Conservation (phyloP, 257 asterid genomes). For the Petunia axillaris region DNA sequence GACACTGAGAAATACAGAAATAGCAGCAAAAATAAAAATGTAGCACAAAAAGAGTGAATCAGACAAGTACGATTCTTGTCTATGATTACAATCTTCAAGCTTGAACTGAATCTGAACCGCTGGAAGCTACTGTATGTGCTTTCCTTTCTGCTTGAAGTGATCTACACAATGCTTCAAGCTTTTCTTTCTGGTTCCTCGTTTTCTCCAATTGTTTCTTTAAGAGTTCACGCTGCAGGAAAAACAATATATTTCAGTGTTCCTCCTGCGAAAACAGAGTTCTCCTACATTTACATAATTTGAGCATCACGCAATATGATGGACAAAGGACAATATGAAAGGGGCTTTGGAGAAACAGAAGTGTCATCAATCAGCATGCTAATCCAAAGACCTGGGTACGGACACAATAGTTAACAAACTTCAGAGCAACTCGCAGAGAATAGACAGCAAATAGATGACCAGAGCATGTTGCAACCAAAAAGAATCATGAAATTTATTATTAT, state of each 20-base stretch:
- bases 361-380: neutral
- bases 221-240: conserved; percentile 70
- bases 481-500: neutral
- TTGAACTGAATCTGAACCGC: conserved; percentile 46
- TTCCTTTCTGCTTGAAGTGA: conserved; percentile 96
- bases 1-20: neutral
- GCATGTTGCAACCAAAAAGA: neutral
- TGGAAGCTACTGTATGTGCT: conserved; percentile 47
- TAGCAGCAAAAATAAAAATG: neutral
- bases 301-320: neutral
- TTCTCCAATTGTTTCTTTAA: conserved; percentile 92
- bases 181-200: conserved; percentile 82
- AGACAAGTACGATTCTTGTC: neutral
- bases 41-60: neutral
- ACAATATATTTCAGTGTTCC: conserved; percentile 1
- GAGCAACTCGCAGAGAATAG: neutral
- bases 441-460: neutral
- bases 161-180: conserved; percentile 88
- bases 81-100: conserved; percentile 32
- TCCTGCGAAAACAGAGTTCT: neutral
- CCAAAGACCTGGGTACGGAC: neutral
- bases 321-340: neutral
- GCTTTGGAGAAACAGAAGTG: conserved; percentile 1
- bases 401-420: neutral
- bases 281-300: neutral